Base-by-base conservation (phyloP, 805 yeast genomes). In the Pichia manshurica region DNA sequence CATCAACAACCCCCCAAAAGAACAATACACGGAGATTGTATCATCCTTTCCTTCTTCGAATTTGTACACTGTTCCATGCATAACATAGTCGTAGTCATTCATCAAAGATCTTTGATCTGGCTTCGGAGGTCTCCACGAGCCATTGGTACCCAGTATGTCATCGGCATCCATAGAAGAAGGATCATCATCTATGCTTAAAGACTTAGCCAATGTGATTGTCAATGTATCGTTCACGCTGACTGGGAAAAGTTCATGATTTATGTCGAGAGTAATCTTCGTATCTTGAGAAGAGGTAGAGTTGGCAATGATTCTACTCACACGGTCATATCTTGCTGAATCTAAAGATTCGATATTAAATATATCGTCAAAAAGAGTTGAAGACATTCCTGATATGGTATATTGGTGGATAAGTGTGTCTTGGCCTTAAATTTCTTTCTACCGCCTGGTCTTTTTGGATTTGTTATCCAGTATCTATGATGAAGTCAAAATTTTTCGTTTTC, bases 1-100 rank as follows among this genome's bases (percentile, higher is more conserved):
- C 81, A 91, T 77, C 58, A 93, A 74, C 58, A 93, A 76, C 4
- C 99, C 99, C 48, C 99, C 99, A 65, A 90, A 93, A 3, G 98
- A 91, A 49, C 88, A 87, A 64, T 88, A 93, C 21, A 91, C 96
- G 19, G 95, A 82, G 68, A 88, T 84, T 55, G 72, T 72, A 60
- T 82, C 87, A 49, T 69, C 71, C 56, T 71, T 70, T 54, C 78
- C 78, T 69, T 93, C 99, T 65, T 91, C 96, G 63, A 93, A 93
- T 66, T 91, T 90, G 74, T 93, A 93, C 40, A 93, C 95, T 6
- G 96, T 89, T 46, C 99, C 99, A 65, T 90, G 82, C 98, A 93
- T 91, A 55, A 93, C 98, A 60, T 93, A 93, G 66, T 91, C 98
- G 71, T 89, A 91, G 63, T 93, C 98, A 65, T 91, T 97, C 56